Conservation (phyloP, 2,329 filamentous ascomycete species). For the Fusarium poae region DNA sequence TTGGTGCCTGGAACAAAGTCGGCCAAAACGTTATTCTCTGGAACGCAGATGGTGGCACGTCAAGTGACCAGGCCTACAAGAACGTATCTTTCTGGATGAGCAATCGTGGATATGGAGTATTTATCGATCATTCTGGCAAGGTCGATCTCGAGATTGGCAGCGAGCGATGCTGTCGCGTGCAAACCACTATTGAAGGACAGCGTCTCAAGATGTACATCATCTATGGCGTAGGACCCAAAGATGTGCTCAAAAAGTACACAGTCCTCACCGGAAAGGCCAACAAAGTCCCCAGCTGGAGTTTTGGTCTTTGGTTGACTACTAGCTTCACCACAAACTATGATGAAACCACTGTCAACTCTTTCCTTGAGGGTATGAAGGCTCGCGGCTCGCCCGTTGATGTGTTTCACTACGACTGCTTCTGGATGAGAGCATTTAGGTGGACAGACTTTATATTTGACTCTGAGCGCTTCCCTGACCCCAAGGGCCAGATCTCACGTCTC, state of each 20-base stretch:
- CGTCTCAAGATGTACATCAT: slow-evolving; percentile 81
- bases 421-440: slow-evolving; percentile 82
- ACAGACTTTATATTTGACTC: slow-evolving; percentile 80
- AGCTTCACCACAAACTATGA: slow-evolving; percentile 81
- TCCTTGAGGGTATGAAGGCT: slow-evolving; percentile 76
- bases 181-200: slow-evolving; percentile 77
- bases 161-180: slow-evolving; percentile 77
- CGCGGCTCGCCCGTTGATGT: slow-evolving; percentile 76
- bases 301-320: slow-evolving; percentile 81
- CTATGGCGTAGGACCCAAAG: slow-evolving; percentile 77
- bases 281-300: slow-evolving; percentile 79
- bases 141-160: slow-evolving; percentile 81
- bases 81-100: slow-evolving; percentile 78
- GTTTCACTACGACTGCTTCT: slow-evolving; percentile 84
- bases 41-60: slow-evolving; percentile 75
- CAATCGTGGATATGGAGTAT: slow-evolving; percentile 81
- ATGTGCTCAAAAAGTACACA: slow-evolving; percentile 76
- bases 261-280: slow-evolving; percentile 74
- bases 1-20: slow-evolving; percentile 81
- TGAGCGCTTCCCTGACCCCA: slow-evolving; percentile 76
- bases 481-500: slow-evolving; percentile 72
- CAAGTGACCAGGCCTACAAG: slow-evolving; percentile 78
- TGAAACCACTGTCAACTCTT: slow-evolving; percentile 74
- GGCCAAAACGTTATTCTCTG: slow-evolving; percentile 76
- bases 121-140: slow-evolving; percentile 77